Evolutionary conservation across 352 stramenopile genomes (phyloP).

Genomic region (Globisporangium mamillatum): DNA sequence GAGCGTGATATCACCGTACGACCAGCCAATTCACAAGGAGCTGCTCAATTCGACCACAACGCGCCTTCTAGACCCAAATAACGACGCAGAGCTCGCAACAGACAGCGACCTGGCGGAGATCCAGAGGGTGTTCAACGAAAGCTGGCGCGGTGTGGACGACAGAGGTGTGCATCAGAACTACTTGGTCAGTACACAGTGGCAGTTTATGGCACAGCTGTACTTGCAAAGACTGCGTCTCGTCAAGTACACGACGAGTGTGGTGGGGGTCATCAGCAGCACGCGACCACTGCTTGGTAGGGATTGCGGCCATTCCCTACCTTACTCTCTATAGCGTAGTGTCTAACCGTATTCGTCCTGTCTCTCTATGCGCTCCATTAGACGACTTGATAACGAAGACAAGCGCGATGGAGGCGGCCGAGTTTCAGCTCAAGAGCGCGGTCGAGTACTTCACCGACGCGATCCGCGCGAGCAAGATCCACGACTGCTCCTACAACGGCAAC

Average conservation of each 20-base stretch:
- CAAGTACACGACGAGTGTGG: conserved; percentile 30
- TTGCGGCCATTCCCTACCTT: not conserved
- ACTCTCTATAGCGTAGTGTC: not conserved
- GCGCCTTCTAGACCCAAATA: conserved; percentile 44
- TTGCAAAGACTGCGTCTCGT: conserved; percentile 41
- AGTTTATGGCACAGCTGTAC: conserved; percentile 41
- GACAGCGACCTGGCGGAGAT: conserved; percentile 39
- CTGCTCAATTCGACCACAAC: conserved; percentile 46
- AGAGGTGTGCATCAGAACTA: conserved; percentile 38
- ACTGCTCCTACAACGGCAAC: conserved; percentile 57
- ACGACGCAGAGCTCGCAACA: conserved; percentile 30
- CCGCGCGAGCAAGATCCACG: conserved; percentile 45
- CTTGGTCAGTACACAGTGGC: conserved; percentile 42
- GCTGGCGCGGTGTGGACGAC: conserved; percentile 44
- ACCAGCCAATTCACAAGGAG: conserved; percentile 31
- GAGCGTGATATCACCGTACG: conserved; percentile 51
- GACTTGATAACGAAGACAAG: conserved; percentile 34
- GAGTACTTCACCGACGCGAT: conserved; percentile 59
- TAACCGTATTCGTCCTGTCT: not conserved
- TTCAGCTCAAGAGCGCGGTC: conserved; percentile 48
- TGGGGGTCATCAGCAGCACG: conserved; percentile 29
- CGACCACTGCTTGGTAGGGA: conserved; percentile 34
- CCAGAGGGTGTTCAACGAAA: conserved; percentile 47
- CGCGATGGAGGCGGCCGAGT: conserved; percentile 56
- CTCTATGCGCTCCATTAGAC: conserved; percentile 16